These are phyloP conservation scores for Amanita subjunquillea DNA, from an alignment of 768 basidiomycete species.

Conservation along the genomic window DNA sequence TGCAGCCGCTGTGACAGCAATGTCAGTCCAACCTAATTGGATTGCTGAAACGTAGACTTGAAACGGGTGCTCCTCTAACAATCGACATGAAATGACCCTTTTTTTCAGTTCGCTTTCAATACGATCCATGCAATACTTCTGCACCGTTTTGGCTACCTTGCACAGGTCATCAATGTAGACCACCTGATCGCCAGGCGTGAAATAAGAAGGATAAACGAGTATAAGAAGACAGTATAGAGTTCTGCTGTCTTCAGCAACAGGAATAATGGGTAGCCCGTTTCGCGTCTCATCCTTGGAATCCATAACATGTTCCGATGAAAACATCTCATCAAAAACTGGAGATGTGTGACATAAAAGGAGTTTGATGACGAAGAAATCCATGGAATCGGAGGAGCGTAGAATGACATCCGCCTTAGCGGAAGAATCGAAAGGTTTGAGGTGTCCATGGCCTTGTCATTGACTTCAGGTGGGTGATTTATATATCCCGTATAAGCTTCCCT, in stretches of 20 bases:
- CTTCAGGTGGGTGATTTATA: not conserved
- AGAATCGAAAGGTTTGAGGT: not conserved
- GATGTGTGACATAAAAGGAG: conserved; percentile 19
- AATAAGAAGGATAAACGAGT: conserved; percentile 1
- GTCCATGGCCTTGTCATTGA: not conserved
- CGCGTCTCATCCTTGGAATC: not conserved
- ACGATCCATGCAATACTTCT: not conserved
- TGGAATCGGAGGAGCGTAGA: conserved; percentile 10
- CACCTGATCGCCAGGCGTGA: not conserved
- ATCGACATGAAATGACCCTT: not conserved
- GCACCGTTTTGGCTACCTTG: not conserved
- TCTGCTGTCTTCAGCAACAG: conserved; percentile 8
- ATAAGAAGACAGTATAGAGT: conserved; percentile 1
- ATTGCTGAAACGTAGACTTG: not conserved
- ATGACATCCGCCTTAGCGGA: conserved; percentile 13
- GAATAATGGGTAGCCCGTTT: conserved; percentile 5
- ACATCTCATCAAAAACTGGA: conserved; percentile 21
- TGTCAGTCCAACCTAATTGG: not conserved
- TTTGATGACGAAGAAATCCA: conserved; percentile 20
- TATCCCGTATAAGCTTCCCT: not conserved
- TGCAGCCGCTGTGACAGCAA: not conserved
- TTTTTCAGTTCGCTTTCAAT: not conserved
- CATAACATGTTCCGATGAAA: conserved; percentile 9
- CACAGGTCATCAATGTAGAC: too few species aligned
- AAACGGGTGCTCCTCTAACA: not conserved